phyloP scores from a whole-genome alignment of 2,329 filamentous ascomycete species.

The Diaporthe destruens region DNA sequence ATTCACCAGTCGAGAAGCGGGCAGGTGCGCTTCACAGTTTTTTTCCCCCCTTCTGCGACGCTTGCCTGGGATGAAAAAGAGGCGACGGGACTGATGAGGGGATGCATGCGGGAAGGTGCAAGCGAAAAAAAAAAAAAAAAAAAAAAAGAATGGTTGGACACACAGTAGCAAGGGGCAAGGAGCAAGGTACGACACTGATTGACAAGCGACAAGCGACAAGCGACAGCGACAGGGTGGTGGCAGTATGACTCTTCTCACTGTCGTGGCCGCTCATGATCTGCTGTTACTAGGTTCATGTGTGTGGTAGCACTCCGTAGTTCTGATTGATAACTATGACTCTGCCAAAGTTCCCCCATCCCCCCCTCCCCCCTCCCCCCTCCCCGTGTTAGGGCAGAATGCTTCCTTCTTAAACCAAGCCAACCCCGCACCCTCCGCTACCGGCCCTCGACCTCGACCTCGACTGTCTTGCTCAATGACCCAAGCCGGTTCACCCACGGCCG shows the following conservation, averaged over 20 bases:
- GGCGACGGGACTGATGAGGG: constrained; percentile 13
- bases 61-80: constrained; percentile 23
- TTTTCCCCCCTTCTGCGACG: constrained; percentile 10
- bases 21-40: constrained; percentile 39
- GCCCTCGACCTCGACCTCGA: constrained; percentile 33
- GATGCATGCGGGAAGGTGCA: constrained; percentile 10
- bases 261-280: background rate
- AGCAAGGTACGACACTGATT: background rate
- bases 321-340: constrained; percentile 7
- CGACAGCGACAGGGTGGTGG: background rate
- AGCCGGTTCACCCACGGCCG: constrained; percentile 25
- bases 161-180: background rate
- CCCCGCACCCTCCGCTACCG: constrained; percentile 42
- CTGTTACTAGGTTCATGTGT: background rate
- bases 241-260: background rate
- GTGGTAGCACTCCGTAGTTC: background rate
- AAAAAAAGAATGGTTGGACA: constrained; percentile 13
- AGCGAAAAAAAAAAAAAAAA: background rate
- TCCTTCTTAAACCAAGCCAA: constrained; percentile 33
- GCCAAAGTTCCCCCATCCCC: background rate
- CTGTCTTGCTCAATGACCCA: constrained; percentile 38
- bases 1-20: constrained; percentile 37
- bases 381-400: constrained; percentile 21
- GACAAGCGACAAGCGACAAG: background rate
- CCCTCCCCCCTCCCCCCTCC: too few species aligned